These are phyloP conservation scores for Pyronema domesticum DNA, from an alignment of 495 filamentous ascomycete species.

Conservation along the genomic window DNA sequence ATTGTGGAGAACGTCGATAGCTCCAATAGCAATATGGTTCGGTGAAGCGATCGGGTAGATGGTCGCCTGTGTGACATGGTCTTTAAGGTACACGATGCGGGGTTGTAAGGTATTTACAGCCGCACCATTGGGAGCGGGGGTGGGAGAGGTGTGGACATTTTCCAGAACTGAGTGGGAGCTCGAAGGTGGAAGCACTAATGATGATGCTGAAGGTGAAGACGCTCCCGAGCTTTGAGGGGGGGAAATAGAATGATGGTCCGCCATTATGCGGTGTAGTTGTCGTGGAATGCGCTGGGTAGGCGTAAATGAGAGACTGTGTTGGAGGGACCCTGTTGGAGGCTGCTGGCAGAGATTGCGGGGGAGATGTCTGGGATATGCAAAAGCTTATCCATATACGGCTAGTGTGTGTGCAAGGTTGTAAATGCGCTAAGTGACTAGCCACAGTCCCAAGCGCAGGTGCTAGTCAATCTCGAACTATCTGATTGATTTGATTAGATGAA, in stretches of 20 bases:
- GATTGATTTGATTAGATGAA: no score
- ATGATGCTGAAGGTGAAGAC: not conserved
- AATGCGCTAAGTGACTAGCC: no score
- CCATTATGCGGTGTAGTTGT: no score
- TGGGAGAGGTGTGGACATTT: conserved; percentile 9
- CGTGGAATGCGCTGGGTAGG: not conserved
- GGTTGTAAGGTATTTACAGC: conserved; percentile 33
- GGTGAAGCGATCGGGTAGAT: conserved; percentile 69
- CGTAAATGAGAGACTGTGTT: conserved; percentile 1
- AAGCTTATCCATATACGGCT: no score
- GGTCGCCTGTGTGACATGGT: conserved; percentile 78
- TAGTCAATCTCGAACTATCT: no score
- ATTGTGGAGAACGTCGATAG: conserved; percentile 64
- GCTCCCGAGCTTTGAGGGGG: no score
- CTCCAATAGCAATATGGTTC: conserved; percentile 51
- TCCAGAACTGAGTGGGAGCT: conserved; percentile 20
- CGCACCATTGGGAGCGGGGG: conserved; percentile 16
- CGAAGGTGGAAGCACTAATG: conserved; percentile 15
- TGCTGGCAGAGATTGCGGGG: no score
- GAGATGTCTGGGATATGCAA: no score
- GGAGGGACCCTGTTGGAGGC: not conserved
- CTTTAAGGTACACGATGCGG: conserved; percentile 73
- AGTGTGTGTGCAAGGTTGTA: no score
- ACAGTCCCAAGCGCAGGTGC: no score
- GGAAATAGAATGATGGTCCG: no score